Evolutionary conservation across 2,329 filamentous ascomycete genomes (phyloP).

Genomic region (Nothomitra cinnamomea): DNA sequence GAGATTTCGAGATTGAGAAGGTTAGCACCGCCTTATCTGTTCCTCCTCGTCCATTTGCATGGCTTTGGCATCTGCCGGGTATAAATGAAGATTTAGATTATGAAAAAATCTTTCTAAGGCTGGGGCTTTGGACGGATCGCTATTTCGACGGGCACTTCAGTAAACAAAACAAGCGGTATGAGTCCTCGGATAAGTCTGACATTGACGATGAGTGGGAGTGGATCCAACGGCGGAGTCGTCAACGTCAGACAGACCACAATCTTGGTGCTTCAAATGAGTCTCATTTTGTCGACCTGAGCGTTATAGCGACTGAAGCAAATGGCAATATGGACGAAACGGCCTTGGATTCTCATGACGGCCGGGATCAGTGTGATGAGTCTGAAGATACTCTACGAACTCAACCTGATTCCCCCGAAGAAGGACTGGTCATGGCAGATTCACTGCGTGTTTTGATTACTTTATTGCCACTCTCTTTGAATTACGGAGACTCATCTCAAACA

Average conservation of each 20-base stretch:
- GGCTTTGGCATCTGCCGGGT: background rate
- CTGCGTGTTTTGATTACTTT: background rate
- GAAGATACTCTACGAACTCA: background rate
- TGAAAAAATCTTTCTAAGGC: background rate
- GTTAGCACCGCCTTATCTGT: slow-evolving; percentile 26
- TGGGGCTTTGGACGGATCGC: too few relatives aligned
- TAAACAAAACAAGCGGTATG: too few relatives aligned
- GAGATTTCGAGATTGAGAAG: slow-evolving; percentile 71
- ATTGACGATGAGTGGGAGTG: too few relatives aligned
- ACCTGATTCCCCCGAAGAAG: background rate
- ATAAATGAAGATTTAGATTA: background rate
- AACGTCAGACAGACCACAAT: too few relatives aligned
- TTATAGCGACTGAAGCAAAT: background rate
- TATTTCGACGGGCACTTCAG: too few relatives aligned
- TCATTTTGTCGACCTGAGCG: too few relatives aligned
- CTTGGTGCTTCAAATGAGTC: too few relatives aligned
- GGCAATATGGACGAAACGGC: background rate
- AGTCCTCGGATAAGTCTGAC: too few relatives aligned
- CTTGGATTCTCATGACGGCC: background rate
- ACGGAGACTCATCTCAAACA: background rate
- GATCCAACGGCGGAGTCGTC: too few relatives aligned
- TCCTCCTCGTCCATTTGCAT: background rate
- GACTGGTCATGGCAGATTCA: background rate
- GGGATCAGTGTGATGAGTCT: background rate
- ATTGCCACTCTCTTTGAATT: background rate